Conservation (phyloP, 2,329 filamentous ascomycete genomes). For the Tolypocladium pustulatum region DNA sequence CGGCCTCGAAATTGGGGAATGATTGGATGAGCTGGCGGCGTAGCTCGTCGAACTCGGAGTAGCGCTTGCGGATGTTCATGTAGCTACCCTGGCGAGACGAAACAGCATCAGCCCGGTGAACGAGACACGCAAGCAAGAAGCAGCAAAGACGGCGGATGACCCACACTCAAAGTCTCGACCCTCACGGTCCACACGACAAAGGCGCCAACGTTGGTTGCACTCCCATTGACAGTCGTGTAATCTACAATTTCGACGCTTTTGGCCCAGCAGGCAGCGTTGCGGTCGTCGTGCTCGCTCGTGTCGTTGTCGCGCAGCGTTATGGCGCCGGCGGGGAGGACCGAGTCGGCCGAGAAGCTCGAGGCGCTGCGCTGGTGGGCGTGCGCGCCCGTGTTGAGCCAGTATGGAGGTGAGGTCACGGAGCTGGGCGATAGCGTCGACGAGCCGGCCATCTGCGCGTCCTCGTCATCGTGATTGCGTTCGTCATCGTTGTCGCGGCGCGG, state of each 20-base stretch:
- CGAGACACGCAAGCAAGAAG: no score
- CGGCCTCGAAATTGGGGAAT: slow-evolving; percentile 74
- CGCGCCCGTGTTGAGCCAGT: slow-evolving; percentile 26
- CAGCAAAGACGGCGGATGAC: slow-evolving; percentile 16
- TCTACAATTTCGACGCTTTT: slow-evolving; percentile 50
- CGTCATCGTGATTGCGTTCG: slow-evolving; percentile 1
- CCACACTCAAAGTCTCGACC: slow-evolving; percentile 74
- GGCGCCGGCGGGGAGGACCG: slow-evolving; percentile 37
- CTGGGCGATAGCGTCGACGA: slow-evolving; percentile 15
- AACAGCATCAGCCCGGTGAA: background rate
- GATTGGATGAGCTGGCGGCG: slow-evolving; percentile 62
- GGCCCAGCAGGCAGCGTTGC: slow-evolving; percentile 53
- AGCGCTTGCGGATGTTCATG: slow-evolving; percentile 60
- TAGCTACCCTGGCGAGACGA: slow-evolving; percentile 36
- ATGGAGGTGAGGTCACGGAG: slow-evolving; percentile 30
- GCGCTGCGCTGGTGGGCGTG: slow-evolving; percentile 23
- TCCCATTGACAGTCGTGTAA: slow-evolving; percentile 45
- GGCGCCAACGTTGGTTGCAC: slow-evolving; percentile 56
- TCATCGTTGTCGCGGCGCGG: slow-evolving; percentile 3
- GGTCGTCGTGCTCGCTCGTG: slow-evolving; percentile 35
- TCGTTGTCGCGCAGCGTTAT: slow-evolving; percentile 56
- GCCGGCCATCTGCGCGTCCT: background rate
- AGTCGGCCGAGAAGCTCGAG: slow-evolving; percentile 37
- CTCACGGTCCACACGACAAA: slow-evolving; percentile 93
- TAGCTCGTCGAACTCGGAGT: slow-evolving; percentile 88